These are phyloP conservation scores for Suaeda aralocaspica DNA, from an alignment of 148 eudicot species.

Conservation along the genomic window DNA sequence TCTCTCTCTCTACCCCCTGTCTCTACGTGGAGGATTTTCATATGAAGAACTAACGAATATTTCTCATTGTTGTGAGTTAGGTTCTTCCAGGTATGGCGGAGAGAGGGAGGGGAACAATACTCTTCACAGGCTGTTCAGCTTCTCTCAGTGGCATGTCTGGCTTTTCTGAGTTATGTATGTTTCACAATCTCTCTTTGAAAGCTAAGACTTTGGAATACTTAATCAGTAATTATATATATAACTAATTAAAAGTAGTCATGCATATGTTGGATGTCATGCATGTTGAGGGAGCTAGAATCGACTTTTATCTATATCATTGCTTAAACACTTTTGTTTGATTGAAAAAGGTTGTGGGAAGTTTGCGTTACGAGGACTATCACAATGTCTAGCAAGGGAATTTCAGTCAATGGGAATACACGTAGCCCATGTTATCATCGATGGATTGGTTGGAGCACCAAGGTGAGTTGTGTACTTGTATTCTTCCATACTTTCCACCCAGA, in stretches of 20 bases:
- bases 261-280: too few species aligned
- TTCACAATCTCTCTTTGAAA: background rate
- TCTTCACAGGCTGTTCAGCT: conserved; percentile 88
- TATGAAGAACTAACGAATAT: background rate
- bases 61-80: conserved; percentile 26
- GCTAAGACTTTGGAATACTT: too few species aligned
- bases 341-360: conserved; percentile 74
- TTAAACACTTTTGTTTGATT: background rate
- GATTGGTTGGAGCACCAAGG: conserved; percentile 63
- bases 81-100: conserved; percentile 81
- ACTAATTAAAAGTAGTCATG: too few species aligned
- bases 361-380: conserved; percentile 73
- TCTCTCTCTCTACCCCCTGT: background rate
- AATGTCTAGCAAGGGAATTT: conserved; percentile 73
- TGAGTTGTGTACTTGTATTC: conserved; percentile 4
- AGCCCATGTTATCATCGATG: conserved; percentile 73
- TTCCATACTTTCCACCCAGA: background rate
- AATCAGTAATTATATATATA: too few species aligned
- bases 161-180: conserved; percentile 64
- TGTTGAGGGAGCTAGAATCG: too few species aligned
- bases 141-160: conserved; percentile 73
- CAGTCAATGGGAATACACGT: conserved; percentile 76
- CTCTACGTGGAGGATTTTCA: background rate
- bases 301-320: background rate
- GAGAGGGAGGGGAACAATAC: conserved; percentile 74